These are phyloP conservation scores for Alternaria brassicae DNA, from an alignment of 2,329 filamentous ascomycete genomes.

Conservation along the genomic window DNA sequence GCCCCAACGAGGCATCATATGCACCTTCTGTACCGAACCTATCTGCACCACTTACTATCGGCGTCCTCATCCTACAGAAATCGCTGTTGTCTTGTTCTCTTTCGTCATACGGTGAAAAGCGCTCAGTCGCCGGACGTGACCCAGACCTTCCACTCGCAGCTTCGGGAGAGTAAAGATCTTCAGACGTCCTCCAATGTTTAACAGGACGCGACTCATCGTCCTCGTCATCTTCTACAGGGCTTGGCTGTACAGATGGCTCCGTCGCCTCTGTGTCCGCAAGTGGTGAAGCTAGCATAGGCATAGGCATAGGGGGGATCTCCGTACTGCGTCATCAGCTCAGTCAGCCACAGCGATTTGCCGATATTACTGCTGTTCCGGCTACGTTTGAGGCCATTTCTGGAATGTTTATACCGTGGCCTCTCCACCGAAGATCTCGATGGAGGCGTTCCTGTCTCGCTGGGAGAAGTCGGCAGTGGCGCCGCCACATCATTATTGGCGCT, in stretches of 20 bases:
- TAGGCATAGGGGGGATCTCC: no score
- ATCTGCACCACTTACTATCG: background rate
- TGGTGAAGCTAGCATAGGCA: slow-evolving; percentile 62
- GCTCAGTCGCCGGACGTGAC: background rate
- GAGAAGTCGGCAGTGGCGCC: no score
- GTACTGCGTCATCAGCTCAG: no score
- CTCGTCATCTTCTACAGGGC: slow-evolving; percentile 49
- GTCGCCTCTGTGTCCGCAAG: slow-evolving; percentile 47
- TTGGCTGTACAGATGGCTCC: slow-evolving; percentile 41
- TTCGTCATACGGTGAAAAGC: background rate
- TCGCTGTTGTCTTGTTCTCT: background rate
- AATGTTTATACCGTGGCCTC: no score
- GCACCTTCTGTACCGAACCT: no score
- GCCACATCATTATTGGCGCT: no score
- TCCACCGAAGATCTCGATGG: no score
- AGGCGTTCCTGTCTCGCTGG: background rate
- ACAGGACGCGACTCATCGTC: slow-evolving; percentile 30
- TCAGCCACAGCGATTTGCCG: no score
- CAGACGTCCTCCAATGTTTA: background rate
- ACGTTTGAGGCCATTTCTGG: no score
- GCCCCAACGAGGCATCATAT: background rate
- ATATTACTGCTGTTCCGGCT: no score
- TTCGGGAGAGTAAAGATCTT: background rate
- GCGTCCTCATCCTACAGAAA: no score
- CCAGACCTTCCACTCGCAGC: background rate